phyloP scores from a whole-genome alignment of 1,139 yeast genomes.

The Yamadazyma friedrichii region DNA sequence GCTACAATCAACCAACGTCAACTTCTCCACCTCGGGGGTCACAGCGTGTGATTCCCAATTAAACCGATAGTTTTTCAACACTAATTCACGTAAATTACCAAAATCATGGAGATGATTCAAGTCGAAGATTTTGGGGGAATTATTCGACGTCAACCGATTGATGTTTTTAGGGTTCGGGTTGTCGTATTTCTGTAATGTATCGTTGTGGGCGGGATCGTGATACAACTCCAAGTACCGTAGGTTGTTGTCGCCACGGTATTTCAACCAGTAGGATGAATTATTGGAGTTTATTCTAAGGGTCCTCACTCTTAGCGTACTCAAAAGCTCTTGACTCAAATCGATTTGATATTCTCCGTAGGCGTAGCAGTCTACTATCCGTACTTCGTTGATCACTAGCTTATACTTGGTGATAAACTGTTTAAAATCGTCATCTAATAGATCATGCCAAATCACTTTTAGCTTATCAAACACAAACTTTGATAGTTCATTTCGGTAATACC shows the following conservation, averaged over 20 bases:
- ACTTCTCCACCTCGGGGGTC: slow-evolving; percentile 13
- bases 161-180: slow-evolving; percentile 21
- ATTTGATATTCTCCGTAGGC: slow-evolving; percentile 45
- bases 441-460: slow-evolving; percentile 32
- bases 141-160: slow-evolving; percentile 10
- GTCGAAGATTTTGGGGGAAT: slow-evolving; percentile 28
- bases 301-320: slow-evolving; percentile 21
- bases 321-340: slow-evolving; percentile 26
- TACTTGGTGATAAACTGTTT: slow-evolving; percentile 12
- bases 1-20: slow-evolving; percentile 32
- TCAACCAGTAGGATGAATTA: slow-evolving; percentile 44
- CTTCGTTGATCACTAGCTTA: slow-evolving; percentile 14
- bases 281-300: slow-evolving; percentile 30
- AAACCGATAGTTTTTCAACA: slow-evolving; percentile 31
- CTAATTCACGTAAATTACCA: slow-evolving; percentile 19
- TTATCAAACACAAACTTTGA: slow-evolving; percentile 22
- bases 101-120: slow-evolving; percentile 32
- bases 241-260: slow-evolving; percentile 26
- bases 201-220: slow-evolving; percentile 23
- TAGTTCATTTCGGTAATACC: slow-evolving; percentile 20
- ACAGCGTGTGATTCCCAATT: slow-evolving; percentile 25
- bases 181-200: slow-evolving; percentile 16
- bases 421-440: slow-evolving; percentile 18
- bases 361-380: slow-evolving; percentile 33
- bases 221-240: slow-evolving; percentile 26